Conservation (phyloP, 2,329 filamentous ascomycete species). For the Pestalotiopsis sp. region DNA sequence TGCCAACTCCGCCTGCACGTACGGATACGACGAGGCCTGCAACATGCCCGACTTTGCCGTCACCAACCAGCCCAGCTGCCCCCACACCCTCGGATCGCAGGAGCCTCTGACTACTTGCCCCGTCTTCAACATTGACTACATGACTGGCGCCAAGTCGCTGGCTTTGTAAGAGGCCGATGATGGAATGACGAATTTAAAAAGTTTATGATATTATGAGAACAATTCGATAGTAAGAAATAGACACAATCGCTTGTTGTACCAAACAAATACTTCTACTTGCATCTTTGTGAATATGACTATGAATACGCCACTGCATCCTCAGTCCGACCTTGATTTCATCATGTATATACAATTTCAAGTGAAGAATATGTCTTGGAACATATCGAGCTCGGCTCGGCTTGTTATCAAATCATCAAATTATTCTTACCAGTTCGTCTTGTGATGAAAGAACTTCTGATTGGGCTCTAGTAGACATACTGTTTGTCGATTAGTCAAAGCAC, state of each 20-base stretch:
- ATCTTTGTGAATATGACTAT: too few species aligned
- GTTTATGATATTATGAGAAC: background rate
- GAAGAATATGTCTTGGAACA: too few species aligned
- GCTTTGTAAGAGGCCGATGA: conserved; percentile 11
- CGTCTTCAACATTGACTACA: conserved; percentile 51
- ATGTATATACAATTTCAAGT: too few species aligned
- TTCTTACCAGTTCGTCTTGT: too few species aligned
- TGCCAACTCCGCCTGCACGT: conserved; percentile 49
- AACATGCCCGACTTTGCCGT: conserved; percentile 43
- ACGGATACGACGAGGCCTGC: conserved; percentile 54
- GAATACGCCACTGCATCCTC: too few species aligned
- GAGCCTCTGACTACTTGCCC: conserved; percentile 35
- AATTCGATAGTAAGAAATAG: background rate
- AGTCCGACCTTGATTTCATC: too few species aligned
- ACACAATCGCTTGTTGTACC: too few species aligned
- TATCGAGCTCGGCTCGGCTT: too few species aligned
- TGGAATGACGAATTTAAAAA: background rate
- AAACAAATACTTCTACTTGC: too few species aligned
- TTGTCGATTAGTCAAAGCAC: background rate
- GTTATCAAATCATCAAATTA: too few species aligned
- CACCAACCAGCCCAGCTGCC: conserved; percentile 55
- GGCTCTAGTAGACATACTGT: background rate
- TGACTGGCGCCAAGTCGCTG: conserved; percentile 35
- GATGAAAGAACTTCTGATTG: too few species aligned
- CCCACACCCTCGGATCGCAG: conserved; percentile 42